Percentiles rank a stretch among this genome's conserved stretches.
These are phyloP conservation scores for Lentinula novae-zelandiae DNA, from an alignment of 1,284 basidiomycete species.

Conservation along the genomic window DNA sequence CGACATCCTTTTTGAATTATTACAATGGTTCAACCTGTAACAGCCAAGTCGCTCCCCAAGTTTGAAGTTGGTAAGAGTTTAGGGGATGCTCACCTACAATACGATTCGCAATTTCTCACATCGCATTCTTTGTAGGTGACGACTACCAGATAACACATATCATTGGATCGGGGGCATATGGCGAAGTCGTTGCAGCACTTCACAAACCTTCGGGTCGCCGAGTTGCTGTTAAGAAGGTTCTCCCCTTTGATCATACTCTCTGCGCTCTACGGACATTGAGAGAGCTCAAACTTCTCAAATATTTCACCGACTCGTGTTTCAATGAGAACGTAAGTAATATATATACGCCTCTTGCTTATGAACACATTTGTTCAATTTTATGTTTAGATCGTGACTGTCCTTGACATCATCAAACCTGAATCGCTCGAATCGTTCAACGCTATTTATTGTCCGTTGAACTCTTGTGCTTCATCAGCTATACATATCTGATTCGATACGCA, in stretches of 20 bases:
- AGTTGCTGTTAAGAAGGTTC: constrained; percentile 84
- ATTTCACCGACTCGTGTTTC: constrained; percentile 90
- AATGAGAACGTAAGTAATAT: constrained; percentile 88
- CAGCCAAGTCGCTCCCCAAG: constrained; percentile 52
- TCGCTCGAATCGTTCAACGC: constrained; percentile 92
- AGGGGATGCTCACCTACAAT: constrained; percentile 3
- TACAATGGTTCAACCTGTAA: constrained; percentile 8
- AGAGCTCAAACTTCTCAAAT: constrained; percentile 74
- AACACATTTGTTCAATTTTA: constrained; percentile 86
- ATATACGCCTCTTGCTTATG: constrained; percentile 58
- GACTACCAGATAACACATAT: constrained; percentile 86
- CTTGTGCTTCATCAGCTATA: background rate
- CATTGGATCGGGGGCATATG: constrained; percentile 85
- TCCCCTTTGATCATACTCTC: constrained; percentile 85
- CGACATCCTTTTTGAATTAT: background rate
- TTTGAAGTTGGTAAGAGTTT: constrained; percentile 56
- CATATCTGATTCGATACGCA: background rate
- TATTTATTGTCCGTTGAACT: constrained; percentile 51
- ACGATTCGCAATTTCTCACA: background rate
- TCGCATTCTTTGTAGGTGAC: constrained; percentile 42
- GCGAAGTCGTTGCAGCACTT: constrained; percentile 79
- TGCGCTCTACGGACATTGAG: constrained; percentile 68
- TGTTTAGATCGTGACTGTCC: constrained; percentile 85
- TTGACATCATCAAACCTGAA: constrained; percentile 91
- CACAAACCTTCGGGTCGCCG: constrained; percentile 62